Evolutionary conservation across 2,329 filamentous ascomycete species (phyloP), one percentile per base, ranked within the genome.

Genomic region (Xylariaceae sp.): DNA sequence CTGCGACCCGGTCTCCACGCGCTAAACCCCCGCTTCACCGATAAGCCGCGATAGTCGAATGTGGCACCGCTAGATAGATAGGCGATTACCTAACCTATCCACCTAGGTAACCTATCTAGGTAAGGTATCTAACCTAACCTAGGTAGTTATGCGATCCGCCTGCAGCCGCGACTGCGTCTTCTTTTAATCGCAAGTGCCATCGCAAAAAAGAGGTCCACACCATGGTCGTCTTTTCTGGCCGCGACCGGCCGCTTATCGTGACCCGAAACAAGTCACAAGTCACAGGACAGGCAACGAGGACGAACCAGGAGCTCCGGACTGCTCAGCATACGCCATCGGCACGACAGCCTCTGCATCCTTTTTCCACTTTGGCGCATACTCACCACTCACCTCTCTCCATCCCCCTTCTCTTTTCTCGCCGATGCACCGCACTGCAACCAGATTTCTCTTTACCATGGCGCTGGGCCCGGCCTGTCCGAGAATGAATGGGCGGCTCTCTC

Each of bases 21-120:
- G 55, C 19, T 52, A 47, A 11, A 9, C 8, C 56, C 57, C 56
- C 56, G 64, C 60, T 64, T 64, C 58, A 46, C 55, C 60, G 59
- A 58, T 54, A 64, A 56, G 19, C 60, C 54, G 54, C 54, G 55
- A 58, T 58, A 51, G 44, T 47, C 52, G 56, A 37, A 53, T 55
- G 50, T 27, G 39, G 50, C 32, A 51, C 53, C 35, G 49, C 50
- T 30, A 2, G 19, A 19, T 19, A 19, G 19, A 19, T 19, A 19
- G 19, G 19, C 19, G 19, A 19, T 19, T 19, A 19, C 19, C 19
- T 19, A 19, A 19, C 19, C 19, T 19, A 19, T 19, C 19, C 19
- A 30, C 47, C 42, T 57, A 46, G 47, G 29, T 19, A 19, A 19
- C 19, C 19, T 19, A 19, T 19, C 1, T 19, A 19, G 19, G 19